Percentiles rank a stretch among this genome's conserved stretches.
phyloP scores from a whole-genome alignment of 163 green algal species.

The Scenedesmus sp. region DNA sequence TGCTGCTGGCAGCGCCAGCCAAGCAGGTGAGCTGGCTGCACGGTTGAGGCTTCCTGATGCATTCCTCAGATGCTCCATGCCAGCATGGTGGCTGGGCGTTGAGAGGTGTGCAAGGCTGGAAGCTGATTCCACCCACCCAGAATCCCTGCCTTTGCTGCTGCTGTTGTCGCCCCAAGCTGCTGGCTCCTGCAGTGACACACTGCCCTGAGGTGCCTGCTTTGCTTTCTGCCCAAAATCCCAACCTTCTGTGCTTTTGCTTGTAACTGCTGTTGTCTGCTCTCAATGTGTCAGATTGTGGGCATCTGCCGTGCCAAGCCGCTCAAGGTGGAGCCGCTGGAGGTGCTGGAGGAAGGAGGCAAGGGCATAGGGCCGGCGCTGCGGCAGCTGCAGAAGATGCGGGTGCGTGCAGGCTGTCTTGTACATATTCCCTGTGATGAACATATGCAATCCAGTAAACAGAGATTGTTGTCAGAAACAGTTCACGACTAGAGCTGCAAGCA shows the following conservation, averaged over 20 bases:
- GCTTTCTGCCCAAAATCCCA: background rate
- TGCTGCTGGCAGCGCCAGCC: constrained; percentile 53
- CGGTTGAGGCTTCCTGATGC: background rate
- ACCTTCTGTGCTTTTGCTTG: background rate
- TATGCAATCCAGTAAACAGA: too few species aligned
- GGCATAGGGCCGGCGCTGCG: constrained; percentile 49
- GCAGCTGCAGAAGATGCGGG: constrained; percentile 52
- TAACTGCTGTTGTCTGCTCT: background rate
- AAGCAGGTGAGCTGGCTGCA: constrained; percentile 14
- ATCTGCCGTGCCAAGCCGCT: constrained; percentile 65
- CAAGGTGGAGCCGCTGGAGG: constrained; percentile 62
- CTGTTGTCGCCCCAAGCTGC: too few species aligned
- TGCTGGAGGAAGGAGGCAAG: constrained; percentile 57
- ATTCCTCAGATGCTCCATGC: too few species aligned
- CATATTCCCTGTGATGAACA: background rate
- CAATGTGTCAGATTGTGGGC: constrained; percentile 29
- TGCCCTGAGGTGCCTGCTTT: too few species aligned
- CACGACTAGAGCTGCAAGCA: too few species aligned
- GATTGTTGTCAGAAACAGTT: too few species aligned
- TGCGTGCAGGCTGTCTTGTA: background rate
- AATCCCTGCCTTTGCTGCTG: too few species aligned
- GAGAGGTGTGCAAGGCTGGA: too few species aligned
- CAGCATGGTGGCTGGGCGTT: too few species aligned
- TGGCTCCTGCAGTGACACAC: too few species aligned
- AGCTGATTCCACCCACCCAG: too few species aligned